phyloP scores from a whole-genome alignment of 257 asterid genomes.

The Fraxinus quadrangulata region DNA sequence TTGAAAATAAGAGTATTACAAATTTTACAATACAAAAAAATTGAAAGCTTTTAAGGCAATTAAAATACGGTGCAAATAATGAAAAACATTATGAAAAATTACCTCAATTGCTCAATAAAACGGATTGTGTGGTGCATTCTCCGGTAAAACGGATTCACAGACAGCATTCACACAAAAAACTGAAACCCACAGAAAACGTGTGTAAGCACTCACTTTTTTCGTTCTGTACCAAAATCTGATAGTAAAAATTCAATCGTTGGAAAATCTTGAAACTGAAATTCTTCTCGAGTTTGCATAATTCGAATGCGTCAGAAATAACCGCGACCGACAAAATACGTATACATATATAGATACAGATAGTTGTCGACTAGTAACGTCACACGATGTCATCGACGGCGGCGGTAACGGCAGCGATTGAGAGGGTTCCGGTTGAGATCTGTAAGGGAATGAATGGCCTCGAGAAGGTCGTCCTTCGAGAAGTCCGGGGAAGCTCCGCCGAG shows the following conservation, averaged over 20 bases:
- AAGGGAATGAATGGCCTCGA: conserved; percentile 91
- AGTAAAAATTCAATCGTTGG: background rate
- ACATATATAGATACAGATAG: background rate
- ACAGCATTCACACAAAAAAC: background rate
- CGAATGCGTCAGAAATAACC: background rate
- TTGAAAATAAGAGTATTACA: too few species aligned
- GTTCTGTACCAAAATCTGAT: background rate
- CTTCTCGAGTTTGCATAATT: background rate
- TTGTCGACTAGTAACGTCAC: conserved; percentile 34
- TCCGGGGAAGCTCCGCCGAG: conserved; percentile 94
- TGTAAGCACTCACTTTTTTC: background rate
- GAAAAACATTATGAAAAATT: too few species aligned
- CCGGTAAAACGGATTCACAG: background rate
- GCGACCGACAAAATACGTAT: background rate
- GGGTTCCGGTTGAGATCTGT: conserved; percentile 48
- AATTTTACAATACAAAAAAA: too few species aligned
- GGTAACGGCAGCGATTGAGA: conserved; percentile 35
- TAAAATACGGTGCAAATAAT: too few species aligned
- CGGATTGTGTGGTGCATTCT: too few species aligned
- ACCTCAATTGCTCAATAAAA: too few species aligned
- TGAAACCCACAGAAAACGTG: background rate
- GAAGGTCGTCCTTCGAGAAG: conserved; percentile 76
- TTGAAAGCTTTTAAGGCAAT: too few species aligned
- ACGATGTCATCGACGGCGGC: conserved; percentile 42
- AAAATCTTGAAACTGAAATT: background rate